A percentile compares a stretch with the other conserved stretches of the same genome.
Conservation (phyloP, 139 green algal species). For the Limnomonas spitsbergensis region DNA sequence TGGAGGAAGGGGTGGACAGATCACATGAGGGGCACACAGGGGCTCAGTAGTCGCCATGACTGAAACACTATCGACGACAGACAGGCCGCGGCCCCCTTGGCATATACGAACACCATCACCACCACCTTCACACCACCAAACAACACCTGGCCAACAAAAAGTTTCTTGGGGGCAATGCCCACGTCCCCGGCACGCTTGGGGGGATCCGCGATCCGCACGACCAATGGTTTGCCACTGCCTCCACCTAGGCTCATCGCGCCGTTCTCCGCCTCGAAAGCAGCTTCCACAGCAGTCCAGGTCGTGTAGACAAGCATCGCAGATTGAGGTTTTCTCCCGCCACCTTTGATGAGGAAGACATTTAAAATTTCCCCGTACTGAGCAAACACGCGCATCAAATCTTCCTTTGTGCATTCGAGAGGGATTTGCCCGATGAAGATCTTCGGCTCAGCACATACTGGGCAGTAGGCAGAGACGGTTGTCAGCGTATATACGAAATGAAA, state of each 20-base stretch:
- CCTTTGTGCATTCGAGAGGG: conserved; percentile 51
- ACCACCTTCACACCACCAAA: too few relatives aligned
- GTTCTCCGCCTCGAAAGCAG: conserved; percentile 65
- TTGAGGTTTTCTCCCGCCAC: too few relatives aligned
- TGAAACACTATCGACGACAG: too few relatives aligned
- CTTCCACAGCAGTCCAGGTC: conserved; percentile 63
- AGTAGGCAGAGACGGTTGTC: too few relatives aligned
- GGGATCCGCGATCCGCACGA: conserved; percentile 84
- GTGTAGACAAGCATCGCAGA: conserved; percentile 80
- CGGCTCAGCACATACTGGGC: conserved; percentile 43
- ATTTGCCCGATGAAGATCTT: conserved; percentile 74
- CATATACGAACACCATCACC: too few relatives aligned
- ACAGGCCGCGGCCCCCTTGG: too few relatives aligned
- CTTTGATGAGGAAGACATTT: conserved; percentile 67
- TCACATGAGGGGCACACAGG: too few relatives aligned
- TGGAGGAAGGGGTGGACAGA: too few relatives aligned
- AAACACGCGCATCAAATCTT: conserved; percentile 72
- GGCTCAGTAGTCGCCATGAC: too few relatives aligned
- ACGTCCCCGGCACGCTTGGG: conserved; percentile 41
- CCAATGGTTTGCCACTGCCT: conserved; percentile 52
- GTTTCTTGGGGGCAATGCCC: conserved; percentile 78
- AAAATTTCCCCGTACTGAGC: conserved; percentile 66
- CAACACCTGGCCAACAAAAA: conserved; percentile 86
- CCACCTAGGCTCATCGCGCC: conserved; percentile 50
- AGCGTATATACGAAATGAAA: too few relatives aligned